Base-by-base conservation (phyloP, 2,329 filamentous ascomycete species). In the Hypoxylon sp. region DNA sequence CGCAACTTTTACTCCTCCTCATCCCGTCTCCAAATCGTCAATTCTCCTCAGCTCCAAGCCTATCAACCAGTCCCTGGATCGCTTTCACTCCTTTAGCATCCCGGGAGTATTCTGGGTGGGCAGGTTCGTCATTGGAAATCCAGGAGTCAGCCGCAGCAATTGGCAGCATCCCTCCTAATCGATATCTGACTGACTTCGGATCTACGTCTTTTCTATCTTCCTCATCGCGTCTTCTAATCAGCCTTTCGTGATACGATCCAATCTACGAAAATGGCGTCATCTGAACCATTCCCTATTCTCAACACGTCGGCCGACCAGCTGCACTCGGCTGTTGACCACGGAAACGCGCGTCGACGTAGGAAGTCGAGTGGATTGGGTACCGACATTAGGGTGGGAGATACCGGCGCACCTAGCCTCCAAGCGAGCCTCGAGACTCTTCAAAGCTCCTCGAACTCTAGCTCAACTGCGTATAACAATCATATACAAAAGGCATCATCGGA, bases 201-300 rank as follows among this genome's bases (percentile, higher is more conserved):
- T 56, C 42, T 36, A 33, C 32, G 30, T 49, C 55, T 28, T 14
- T n/a, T 38, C 33, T 24, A 53, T 32, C 44, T 22, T 42, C 22
- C 28, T 36, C 24, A 26, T 42, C 52, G 22, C 28, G 36, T 51
- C 32, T 46, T 38, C 26, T 49, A 40, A 8, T 40, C 16, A n/a
- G 36, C 16, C 48, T 50, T 24, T 45, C 26, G 26, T 33, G 40
- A 50, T 38, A 36, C 30, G n/a, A 51, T 48, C 30, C 9, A 56
- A 42, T 45, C 32, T 12, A 53, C 68, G 69, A 76, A 30, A 71
- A 84, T 84, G 82, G 76, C 82, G 40, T 76, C 74, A 60, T 75
- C 80, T 65, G 85, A 88, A 75, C 85, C 85, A 18, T 88, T 88
- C 65, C 85, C 85, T 58, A 78, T 83, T 38, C 80, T 88, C 70